A percentile compares a stretch with the other conserved stretches of the same genome.
phyloP scores from a whole-genome alignment of 2,329 filamentous ascomycete genomes.

The Exophiala sp. region DNA sequence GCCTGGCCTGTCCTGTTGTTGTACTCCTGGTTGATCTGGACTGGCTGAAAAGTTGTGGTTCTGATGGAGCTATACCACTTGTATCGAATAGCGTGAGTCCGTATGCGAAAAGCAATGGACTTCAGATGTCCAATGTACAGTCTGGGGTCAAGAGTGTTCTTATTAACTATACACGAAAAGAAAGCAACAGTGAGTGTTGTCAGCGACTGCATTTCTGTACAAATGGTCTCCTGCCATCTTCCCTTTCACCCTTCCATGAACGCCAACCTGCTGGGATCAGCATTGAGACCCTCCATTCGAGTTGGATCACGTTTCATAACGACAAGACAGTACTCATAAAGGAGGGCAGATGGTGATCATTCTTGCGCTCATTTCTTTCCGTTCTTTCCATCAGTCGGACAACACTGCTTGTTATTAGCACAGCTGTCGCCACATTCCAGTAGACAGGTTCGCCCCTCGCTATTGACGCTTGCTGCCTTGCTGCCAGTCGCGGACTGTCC shows the following conservation, averaged over 20 bases:
- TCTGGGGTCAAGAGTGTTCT: too few species aligned
- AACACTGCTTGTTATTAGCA: slow-evolving; percentile 30
- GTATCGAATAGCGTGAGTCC: too few species aligned
- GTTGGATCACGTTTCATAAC: too few species aligned
- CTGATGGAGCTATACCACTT: not conserved
- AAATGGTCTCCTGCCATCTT: too few species aligned
- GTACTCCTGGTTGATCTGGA: slow-evolving; percentile 66
- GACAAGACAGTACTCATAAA: not conserved
- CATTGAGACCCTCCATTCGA: too few species aligned
- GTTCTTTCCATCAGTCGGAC: slow-evolving; percentile 23
- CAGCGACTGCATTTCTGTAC: too few species aligned
- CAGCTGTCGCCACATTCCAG: slow-evolving; percentile 48
- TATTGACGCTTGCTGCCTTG: slow-evolving; percentile 36
- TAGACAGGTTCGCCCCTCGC: slow-evolving; percentile 42
- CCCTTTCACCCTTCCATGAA: too few species aligned
- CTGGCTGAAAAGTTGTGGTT: slow-evolving; percentile 46
- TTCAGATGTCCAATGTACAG: too few species aligned
- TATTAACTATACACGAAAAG: too few species aligned
- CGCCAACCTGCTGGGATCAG: too few species aligned
- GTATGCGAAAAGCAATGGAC: too few species aligned
- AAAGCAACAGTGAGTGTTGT: too few species aligned
- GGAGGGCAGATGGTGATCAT: not conserved
- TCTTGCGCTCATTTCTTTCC: slow-evolving; percentile 15
- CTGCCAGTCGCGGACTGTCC: slow-evolving; percentile 30
- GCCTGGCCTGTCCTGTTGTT: slow-evolving; percentile 60